Percentiles rank a stretch among this genome's conserved stretches.
These are phyloP conservation scores for Phytophthora agathidicida DNA, from an alignment of 352 stramenopile genomes.

Conservation along the genomic window DNA sequence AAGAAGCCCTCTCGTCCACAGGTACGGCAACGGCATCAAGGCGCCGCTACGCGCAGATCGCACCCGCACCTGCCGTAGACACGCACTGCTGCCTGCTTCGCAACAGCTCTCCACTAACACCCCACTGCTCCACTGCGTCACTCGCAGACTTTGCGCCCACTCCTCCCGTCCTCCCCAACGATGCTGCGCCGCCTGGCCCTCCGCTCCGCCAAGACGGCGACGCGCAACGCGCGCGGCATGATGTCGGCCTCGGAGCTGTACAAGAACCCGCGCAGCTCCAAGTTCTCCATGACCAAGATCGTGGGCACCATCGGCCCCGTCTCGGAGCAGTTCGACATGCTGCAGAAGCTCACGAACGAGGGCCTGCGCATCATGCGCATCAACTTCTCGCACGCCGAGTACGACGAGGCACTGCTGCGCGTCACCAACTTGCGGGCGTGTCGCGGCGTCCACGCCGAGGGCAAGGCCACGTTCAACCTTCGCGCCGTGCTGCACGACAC, in stretches of 20 bases:
- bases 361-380: conserved; percentile 94
- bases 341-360: conserved; percentile 85
- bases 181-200: conserved; percentile 38
- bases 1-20: conserved; percentile 18
- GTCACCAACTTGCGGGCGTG: conserved; percentile 83
- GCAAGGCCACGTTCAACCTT: conserved; percentile 86
- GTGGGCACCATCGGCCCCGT: conserved; percentile 93
- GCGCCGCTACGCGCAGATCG: too few relatives aligned
- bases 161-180: conserved; percentile 1
- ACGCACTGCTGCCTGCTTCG: conserved; percentile 3
- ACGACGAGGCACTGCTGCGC: conserved; percentile 79
- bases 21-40: conserved; percentile 9
- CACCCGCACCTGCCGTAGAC: conserved; percentile 1
- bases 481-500: conserved; percentile 94
- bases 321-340: conserved; percentile 75
- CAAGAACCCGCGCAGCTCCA: conserved; percentile 80
- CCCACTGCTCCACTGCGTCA: background rate
- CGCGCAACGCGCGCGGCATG: conserved; percentile 30
- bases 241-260: conserved; percentile 48
- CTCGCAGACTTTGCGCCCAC: conserved; percentile 24
- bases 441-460: conserved; percentile 78
- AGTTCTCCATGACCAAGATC: conserved; percentile 94
- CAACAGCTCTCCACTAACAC: conserved; percentile 1
- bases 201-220: conserved; percentile 19
- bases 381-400: conserved; percentile 96